Conservation (phyloP, 441 rosid species). For the Pelargonium citronellum region DNA sequence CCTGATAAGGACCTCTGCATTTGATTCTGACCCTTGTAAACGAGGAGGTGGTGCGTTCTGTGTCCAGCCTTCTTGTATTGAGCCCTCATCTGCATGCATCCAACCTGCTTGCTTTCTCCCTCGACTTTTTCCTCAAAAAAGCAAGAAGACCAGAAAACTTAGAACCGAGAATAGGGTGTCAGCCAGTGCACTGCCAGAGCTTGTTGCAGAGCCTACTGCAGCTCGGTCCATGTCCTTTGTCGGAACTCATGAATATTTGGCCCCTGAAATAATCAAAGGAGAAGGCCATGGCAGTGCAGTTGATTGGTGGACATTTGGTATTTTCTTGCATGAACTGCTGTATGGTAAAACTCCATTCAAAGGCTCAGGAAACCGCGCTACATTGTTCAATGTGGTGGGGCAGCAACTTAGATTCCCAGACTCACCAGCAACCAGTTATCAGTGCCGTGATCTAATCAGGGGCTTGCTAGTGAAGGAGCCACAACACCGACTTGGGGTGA, state of each 20-base stretch:
- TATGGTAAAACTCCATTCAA: conserved; percentile 47
- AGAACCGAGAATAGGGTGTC: conserved; percentile 46
- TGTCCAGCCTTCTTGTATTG: conserved; percentile 75
- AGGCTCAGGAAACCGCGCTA: conserved; percentile 74
- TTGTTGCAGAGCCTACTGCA: conserved; percentile 89
- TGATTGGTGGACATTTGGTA: conserved; percentile 97
- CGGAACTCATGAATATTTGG: conserved; percentile 64
- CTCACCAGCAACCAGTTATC: conserved; percentile 74
- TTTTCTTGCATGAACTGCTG: conserved; percentile 72
- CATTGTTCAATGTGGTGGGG: conserved; percentile 86
- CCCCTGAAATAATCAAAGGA: conserved; percentile 59
- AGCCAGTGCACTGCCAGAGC: conserved; percentile 62
- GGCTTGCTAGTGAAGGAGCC: conserved; percentile 92
- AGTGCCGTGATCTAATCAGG: conserved; percentile 72
- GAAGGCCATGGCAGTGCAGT: conserved; percentile 97
- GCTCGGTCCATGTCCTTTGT: conserved; percentile 98
- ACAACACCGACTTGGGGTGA: conserved; percentile 76
- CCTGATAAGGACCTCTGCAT: conserved; percentile 49
- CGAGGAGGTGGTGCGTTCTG: conserved; percentile 58
- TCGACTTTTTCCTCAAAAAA: conserved; percentile 64
- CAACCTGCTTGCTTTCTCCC: conserved; percentile 88
- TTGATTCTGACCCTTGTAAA: conserved; percentile 56
- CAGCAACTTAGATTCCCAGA: conserved; percentile 88
- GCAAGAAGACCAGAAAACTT: conserved; percentile 56
- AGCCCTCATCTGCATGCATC: conserved; percentile 72